Conservation (phyloP, 805 yeast species). For the Teunomyces atbi region DNA sequence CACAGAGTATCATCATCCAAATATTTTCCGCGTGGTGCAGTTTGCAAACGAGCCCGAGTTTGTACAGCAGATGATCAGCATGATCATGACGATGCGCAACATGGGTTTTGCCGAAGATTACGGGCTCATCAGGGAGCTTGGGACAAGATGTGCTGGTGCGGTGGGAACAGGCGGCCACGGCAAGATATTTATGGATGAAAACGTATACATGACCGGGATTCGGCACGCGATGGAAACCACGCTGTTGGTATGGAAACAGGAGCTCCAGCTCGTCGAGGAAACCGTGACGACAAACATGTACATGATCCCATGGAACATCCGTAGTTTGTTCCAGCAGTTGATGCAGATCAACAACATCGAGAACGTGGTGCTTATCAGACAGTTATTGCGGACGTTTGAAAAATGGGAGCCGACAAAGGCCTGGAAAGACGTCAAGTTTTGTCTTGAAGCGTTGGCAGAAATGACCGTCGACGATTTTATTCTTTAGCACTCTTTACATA, state of each 20-base stretch:
- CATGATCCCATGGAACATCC: conserved; percentile 38
- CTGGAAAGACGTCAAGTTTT: conserved; percentile 33
- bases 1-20: conserved; percentile 33
- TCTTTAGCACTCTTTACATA: conserved; percentile 5
- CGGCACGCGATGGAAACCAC: conserved; percentile 39
- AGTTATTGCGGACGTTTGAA: conserved; percentile 23
- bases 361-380: conserved; percentile 19
- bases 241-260: conserved; percentile 18
- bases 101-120: conserved; percentile 33
- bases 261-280: conserved; percentile 7
- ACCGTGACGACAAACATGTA: conserved; percentile 15
- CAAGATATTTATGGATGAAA: conserved; percentile 19
- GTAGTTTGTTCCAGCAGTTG: conserved; percentile 38
- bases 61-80: conserved; percentile 24
- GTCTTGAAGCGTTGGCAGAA: conserved; percentile 35
- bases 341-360: conserved; percentile 29
- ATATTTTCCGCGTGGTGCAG: conserved; percentile 30
- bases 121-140: conserved; percentile 26
- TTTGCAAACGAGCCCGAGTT: conserved; percentile 27
- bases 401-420: conserved; percentile 26
- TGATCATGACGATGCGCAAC: conserved; percentile 31
- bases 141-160: conserved; percentile 28
- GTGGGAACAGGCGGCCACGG: conserved; percentile 26
- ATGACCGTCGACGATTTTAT: conserved; percentile 28
- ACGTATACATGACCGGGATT: conserved; percentile 29